Conservation (phyloP, 257 asterid species). For the Misopates orontium region DNA sequence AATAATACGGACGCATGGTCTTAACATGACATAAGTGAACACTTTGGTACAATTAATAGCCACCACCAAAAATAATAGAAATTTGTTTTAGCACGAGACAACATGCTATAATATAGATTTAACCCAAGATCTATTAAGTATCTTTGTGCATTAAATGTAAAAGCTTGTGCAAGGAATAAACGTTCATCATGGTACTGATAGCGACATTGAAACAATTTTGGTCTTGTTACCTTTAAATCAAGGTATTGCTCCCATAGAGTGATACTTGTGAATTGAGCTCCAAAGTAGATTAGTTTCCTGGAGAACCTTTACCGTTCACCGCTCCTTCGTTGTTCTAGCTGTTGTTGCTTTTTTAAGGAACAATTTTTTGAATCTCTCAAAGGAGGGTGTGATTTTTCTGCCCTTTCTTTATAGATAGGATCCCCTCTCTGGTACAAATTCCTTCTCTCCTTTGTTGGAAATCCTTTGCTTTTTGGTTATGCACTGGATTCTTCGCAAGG, state of each 20-base stretch:
- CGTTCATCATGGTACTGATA: constrained; percentile 15
- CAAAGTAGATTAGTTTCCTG: constrained; percentile 29
- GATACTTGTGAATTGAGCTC: constrained; percentile 71
- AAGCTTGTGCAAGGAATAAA: background rate
- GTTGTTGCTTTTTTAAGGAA: constrained; percentile 36
- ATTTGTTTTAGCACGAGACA: too few relatives aligned
- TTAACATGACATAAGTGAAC: too few relatives aligned
- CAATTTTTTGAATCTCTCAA: constrained; percentile 67
- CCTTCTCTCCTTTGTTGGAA: too few relatives aligned
- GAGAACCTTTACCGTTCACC: constrained; percentile 37
- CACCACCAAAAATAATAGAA: constrained; percentile 32
- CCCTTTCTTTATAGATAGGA: too few relatives aligned
- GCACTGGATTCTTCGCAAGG: too few relatives aligned
- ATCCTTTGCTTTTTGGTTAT: too few relatives aligned
- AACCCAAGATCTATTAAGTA: constrained; percentile 52
- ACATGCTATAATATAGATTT: too few relatives aligned
- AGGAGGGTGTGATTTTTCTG: constrained; percentile 61
- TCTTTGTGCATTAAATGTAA: constrained; percentile 39
- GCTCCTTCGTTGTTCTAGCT: too few relatives aligned
- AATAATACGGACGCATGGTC: too few relatives aligned
- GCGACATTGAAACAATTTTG: background rate
- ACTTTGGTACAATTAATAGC: constrained; percentile 28
- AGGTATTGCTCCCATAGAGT: constrained; percentile 93
- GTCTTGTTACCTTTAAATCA: constrained; percentile 75
- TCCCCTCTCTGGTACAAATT: too few relatives aligned